Evolutionary conservation across 352 stramenopile species (phyloP), one percentile per base, ranked within the genome.

Genomic region (Pythium aquatile): DNA sequence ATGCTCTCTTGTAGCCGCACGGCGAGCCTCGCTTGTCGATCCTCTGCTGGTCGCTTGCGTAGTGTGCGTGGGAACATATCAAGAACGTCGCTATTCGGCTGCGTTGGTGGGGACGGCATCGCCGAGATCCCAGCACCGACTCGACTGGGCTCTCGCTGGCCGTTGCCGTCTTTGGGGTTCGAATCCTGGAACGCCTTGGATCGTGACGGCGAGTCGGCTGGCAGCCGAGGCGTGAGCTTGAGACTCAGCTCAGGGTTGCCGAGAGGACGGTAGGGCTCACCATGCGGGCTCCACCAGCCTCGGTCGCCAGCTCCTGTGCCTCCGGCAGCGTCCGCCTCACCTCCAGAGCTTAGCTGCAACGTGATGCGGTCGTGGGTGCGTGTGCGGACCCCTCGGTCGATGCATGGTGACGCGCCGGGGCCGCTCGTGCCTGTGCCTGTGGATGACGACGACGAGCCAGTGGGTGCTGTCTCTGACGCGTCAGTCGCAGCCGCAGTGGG

Each of bases 261-360:
- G 6, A 93, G 68, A 14, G 81, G 84, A 0, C 79, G 72, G 49
- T 91, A 93, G 1, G 83, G 83, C 63, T 91, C 76, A 5, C 81
- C 81, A 53, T 88, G 75, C 8, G 84, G 84, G 60, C 84, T 91
- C 44, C 78, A 83, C 84, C 84, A 93, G 5, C 84, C 84, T 2
- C 70, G 70, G 14, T 75, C 68, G 10, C 81, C 55, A 13, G 13
- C 30, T 3, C 16, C 13, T 6, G 28, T 5, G 11, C 16, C 72
- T 10, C 58, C 29, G 7, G 56, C 51, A 5, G 29, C 35, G 7
- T 69, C 47, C 1, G 28, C 11, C 2, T 63, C 49, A 10, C 57
- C 40, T 14, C 17, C 30, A 1, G 33, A 11, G 16, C 10, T 55
- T 20, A 35, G 69, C 54, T 24, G 49, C 16, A 90, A 58, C 7